These are phyloP conservation scores for Podila epicladia DNA, from an alignment of 192 early-diverging fungal genomes.

Conservation along the genomic window DNA sequence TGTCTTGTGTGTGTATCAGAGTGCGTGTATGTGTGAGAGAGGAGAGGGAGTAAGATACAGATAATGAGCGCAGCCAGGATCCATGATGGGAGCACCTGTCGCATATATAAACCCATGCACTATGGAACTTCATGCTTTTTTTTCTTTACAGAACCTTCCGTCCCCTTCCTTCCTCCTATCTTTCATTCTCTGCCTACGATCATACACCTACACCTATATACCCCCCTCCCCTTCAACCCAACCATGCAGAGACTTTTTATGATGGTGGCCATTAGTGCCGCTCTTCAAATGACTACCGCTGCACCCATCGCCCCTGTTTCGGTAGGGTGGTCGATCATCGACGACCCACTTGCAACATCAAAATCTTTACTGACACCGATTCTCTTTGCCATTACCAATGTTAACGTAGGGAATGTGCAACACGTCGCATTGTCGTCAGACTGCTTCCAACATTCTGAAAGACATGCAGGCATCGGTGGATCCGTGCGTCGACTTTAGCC, in stretches of 20 bases:
- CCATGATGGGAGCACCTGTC: no score
- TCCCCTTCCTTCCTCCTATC: no score
- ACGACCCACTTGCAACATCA: background rate
- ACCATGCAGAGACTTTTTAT: slow-evolving; percentile 12
- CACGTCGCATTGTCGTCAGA: slow-evolving; percentile 59
- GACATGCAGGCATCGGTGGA: slow-evolving; percentile 61
- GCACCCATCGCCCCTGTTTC: slow-evolving; percentile 2
- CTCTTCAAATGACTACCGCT: slow-evolving; percentile 7
- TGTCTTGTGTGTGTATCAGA: no score
- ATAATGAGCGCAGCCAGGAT: no score
- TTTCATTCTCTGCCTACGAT: no score
- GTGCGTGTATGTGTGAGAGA: no score
- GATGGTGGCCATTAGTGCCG: slow-evolving; percentile 20
- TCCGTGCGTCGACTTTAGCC: slow-evolving; percentile 75
- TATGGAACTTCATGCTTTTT: no score
- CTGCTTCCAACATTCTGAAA: slow-evolving; percentile 56
- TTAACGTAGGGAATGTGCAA: slow-evolving; percentile 51
- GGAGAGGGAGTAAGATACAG: no score
- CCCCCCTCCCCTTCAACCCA: background rate
- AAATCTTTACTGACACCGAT: background rate
- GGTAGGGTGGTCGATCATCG: background rate
- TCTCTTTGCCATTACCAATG: background rate
- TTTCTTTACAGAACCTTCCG: no score
- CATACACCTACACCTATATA: no score
- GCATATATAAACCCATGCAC: no score